A percentile compares a stretch with the other conserved stretches of the same genome.
Conservation (phyloP, 2,329 filamentous ascomycete genomes). For the Ophiosphaerella herpotricha region DNA sequence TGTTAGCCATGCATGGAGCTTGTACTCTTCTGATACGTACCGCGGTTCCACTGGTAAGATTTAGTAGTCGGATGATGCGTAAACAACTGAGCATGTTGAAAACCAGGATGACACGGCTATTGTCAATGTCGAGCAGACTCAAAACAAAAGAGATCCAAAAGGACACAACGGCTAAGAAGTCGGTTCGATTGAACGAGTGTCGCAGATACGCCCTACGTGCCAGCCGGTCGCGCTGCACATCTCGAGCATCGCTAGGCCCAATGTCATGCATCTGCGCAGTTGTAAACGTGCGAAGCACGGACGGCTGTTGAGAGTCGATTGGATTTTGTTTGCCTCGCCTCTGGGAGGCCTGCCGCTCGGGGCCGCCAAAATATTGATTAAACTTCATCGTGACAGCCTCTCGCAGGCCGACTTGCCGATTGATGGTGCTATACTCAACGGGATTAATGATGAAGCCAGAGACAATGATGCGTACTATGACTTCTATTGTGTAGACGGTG, state of each 20-base stretch:
- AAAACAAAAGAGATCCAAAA: conserved; percentile 91
- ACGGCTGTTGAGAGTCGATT: conserved; percentile 55
- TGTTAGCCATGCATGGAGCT: conserved; percentile 4
- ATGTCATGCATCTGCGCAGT: conserved; percentile 64
- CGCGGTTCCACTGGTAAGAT: conserved; percentile 89
- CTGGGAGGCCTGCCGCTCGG: conserved; percentile 72
- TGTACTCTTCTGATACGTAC: conserved; percentile 54
- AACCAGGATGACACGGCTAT: conserved; percentile 74
- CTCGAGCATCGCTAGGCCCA: conserved; percentile 65
- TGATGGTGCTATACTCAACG: conserved; percentile 87
- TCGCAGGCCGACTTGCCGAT: conserved; percentile 74
- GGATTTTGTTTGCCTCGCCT: conserved; percentile 53
- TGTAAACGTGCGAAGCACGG: conserved; percentile 78
- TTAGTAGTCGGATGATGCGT: conserved; percentile 86
- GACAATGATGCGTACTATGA: conserved; percentile 82
- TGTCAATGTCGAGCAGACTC: conserved; percentile 70
- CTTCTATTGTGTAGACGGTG: conserved; percentile 84
- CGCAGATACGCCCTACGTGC: conserved; percentile 90
- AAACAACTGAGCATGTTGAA: conserved; percentile 97
- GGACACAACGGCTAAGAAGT: conserved; percentile 91
- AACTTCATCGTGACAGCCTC: conserved; percentile 78
- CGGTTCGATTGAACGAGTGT: conserved; percentile 93
- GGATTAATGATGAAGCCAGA: conserved; percentile 93
- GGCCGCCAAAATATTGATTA: conserved; percentile 73
- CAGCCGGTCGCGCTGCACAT: conserved; percentile 82